phyloP scores from a whole-genome alignment of 1,139 yeast genomes.

The Yamadazyma oceani region DNA sequence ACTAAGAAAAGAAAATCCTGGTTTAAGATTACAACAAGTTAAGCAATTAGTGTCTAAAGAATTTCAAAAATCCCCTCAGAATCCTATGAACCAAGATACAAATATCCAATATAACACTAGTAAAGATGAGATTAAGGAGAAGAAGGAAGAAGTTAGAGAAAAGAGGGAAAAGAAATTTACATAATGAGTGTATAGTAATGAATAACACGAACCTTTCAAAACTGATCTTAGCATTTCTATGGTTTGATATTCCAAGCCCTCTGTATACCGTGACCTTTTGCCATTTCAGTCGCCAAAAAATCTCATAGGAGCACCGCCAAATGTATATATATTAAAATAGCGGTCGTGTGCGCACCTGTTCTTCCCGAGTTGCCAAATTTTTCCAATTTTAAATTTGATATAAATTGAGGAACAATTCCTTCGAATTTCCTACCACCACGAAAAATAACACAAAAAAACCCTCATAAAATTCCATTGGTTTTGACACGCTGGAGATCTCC shows the following conservation, averaged over 20 bases:
- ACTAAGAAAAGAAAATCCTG: constrained; percentile 73
- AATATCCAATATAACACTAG: constrained; percentile 64
- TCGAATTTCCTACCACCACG: neutral
- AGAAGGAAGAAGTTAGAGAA: constrained; percentile 52
- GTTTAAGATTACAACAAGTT: constrained; percentile 75
- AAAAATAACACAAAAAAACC: too few relatives aligned
- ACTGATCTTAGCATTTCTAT: too few relatives aligned
- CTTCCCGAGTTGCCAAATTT: neutral
- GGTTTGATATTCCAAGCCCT: too few relatives aligned
- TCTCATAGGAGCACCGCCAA: too few relatives aligned
- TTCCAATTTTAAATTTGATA: constrained; percentile 2
- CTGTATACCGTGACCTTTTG: too few relatives aligned
- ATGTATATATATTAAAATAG: constrained; percentile 2
- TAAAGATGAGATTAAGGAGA: constrained; percentile 49
- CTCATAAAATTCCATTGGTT: neutral
- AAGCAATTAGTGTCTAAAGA: constrained; percentile 76
- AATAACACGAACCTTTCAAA: neutral
- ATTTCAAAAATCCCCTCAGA: constrained; percentile 76
- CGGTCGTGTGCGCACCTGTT: constrained; percentile 4
- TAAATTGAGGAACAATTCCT: constrained; percentile 5
- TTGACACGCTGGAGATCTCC: neutral
- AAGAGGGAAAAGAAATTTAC: constrained; percentile 45
- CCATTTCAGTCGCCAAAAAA: too few relatives aligned
- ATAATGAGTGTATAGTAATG: constrained; percentile 10
- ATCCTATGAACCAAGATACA: constrained; percentile 82